Evolutionary conservation across 768 basidiomycete genomes (phyloP), one percentile per base, ranked within the genome.

Genomic region (Suillus plorans): DNA sequence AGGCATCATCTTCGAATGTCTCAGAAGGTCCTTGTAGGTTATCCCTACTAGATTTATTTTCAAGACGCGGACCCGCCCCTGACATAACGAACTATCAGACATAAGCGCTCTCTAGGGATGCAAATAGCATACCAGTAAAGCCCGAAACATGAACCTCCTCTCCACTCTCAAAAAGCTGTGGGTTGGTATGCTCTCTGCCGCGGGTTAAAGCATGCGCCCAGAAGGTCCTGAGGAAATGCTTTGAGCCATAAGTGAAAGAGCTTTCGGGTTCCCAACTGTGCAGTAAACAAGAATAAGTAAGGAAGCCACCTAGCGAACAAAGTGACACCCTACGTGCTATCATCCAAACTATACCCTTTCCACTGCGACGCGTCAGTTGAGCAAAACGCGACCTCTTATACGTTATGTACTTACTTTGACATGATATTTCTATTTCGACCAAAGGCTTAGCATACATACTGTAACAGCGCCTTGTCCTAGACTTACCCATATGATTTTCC

Each of bases 231-330:
- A 82, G 44, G 18, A 90, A 79, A 59, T 86, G 80, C 67, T 87
- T 84, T 0, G 89, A 88, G 12, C 79, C 81, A 8, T 74, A 82
- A 18, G 71, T 72, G 65, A 91, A 90, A 10, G 87, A 88, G 60
- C 84, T 79, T 9, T 77, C 72, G 10, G 90, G 89, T 68, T 91
- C 90, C 89, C 89, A 91, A 12, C 89, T 91, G 61, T 44, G 52
- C 22, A 41, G 63, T n/a, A n/a, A 25, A 63, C 69, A 60, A 25
- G 52, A 25, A 63, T 70, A 61, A 25, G 52, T 65, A 9, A 67
- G 61, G 34, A 61, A 16, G 20, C 25, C 42, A 31, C 31, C 16
- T 31, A 36, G 34, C 31, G 55, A 62, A 41, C 62, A 37, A 63
- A 42, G 58, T 52, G 20, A 53, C 36, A 16, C 79, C 87, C 67